Evolutionary conservation across 1,139 yeast genomes (phyloP), one percentile per base, ranked within the genome.

Genomic region (Taphrina communis): DNA sequence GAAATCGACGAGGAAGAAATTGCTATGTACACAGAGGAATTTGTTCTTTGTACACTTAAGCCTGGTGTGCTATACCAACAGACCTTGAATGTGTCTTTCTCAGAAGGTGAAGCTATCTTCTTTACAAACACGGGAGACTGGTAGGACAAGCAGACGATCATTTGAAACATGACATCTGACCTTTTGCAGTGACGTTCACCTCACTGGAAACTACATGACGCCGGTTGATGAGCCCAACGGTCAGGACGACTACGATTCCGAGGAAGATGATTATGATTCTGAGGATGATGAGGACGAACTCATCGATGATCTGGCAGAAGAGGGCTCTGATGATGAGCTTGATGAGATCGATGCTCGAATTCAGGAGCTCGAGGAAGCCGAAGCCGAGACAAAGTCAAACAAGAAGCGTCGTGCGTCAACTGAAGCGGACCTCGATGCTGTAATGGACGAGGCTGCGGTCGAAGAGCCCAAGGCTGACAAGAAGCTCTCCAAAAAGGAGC

Each of bases 161-260:
- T 19, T 11, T 51, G 35, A 9, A n/a, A 11, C 36, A 9, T 19
- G 2, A 25, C 14, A 2, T 35, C 42, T 53, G 17, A 38, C 11
- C 50, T 92, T 91, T 82, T 51, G 57, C 6, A 58, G 65, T 42
- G 89, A 97, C 75, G 84, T 94, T 74, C 96, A 93, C 80, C 83
- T 94, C 77, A 84, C 91, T 75, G 99, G 99, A 83, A 93, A 94
- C 87, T 91, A 88, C 82, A 88, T 94, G 77, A 95, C 90, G 78
- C 97, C 92, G 80, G 97, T 98, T 79, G 74, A 81, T 69, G 79
- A 77, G 62, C 67, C 67, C 5, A 57, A 63, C 8, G 67, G 56
- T 8, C 61, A 46, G 9, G 67, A 63, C 6, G 61, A 35, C 12
- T 75, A 73, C 52, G 80, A 78, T 58, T 82, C 82, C 70, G 85